Base-by-base conservation (phyloP, 2,329 filamentous ascomycete genomes). In the Alternaria gansuensis region DNA sequence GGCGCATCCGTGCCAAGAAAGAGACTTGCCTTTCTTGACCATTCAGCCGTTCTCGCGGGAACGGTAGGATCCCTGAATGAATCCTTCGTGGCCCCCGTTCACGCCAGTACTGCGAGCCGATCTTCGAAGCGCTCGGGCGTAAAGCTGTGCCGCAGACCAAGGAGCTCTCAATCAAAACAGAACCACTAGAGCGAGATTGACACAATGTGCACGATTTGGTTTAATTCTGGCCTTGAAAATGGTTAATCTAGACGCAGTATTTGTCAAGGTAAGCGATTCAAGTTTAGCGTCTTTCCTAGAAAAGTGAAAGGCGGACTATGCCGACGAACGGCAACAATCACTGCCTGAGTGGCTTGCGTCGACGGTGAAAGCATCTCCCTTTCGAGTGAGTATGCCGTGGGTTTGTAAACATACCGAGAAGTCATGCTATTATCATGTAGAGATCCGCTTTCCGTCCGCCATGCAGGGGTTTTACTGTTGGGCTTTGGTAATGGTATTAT, bases 21-120 rank as follows among this genome's bases (percentile, higher is more conserved):
- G 36, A 62, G 45, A 61, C 33, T 43, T 49, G 36, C 46, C 49
- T 26, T 49, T 51, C 28, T 17, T 31, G 51, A 43, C 53, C 39
- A 39, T 62, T 46, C 14, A 51, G 56, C 51, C 52, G 34, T 50
- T 60, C 54, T 56, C 36, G 51, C 59, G 54, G 54, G 62, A 64
- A 57, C 60, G 57, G 56, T 55, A 64, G 51, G 49, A 57, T 44
- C 61, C 48, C 46, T 43, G 44, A 54, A 54, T 14, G 44, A 49
- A 53, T 63, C 57, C 60, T 61, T 57, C 37, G 7, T 55, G 31
- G 51, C 45, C 56, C 57, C 36, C 51, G 28, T 44, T 44, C 51
- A 37, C 36, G 49, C 44, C 49, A 54, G 51, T 59, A 28, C 34
- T 36, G 43, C 37, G 50, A 55, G 41, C 43, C 46, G 55, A 43